Base-by-base conservation (phyloP, 441 rosid genomes). In the Adansonia madagascariensis region DNA sequence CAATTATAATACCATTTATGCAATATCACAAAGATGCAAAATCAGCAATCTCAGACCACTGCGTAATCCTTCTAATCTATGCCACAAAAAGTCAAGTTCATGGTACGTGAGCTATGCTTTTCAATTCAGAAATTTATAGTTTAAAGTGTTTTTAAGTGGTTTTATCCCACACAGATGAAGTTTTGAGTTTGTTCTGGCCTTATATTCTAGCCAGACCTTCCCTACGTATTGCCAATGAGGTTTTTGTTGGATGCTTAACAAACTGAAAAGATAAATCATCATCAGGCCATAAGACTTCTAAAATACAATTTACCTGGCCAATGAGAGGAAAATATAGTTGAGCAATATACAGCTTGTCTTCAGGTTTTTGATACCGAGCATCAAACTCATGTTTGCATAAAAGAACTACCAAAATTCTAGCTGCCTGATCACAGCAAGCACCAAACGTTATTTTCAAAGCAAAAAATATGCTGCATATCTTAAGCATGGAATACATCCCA, bases 371-470 rank as follows among this genome's bases (percentile, higher is more conserved):
- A 85, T 97, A 97, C 77, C 98, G 98, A 82, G 91, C 91, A 86
- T 97, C 99, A 85, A 91, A 97, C 80, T 94, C 98, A 81, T 94
- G 98, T 88, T 97, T 97, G 91, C 99, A 97, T 60, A 94, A 83
- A 71, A 97, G 94, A 77, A 93, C 89, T 60, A 94, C 99, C 77
- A 97, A 85, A 76, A 93, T 89, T 86, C 99, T 90, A 82, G 99
- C 98, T 71, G 98, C 99, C 99, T 92, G 79, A 78, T 82, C 74
- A 80, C 68, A 77, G 8, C 64, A 18, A 72, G 47, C 73, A 82
- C 73, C 35, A 78, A 49, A 60, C 66, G 77, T 84, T 73, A 67
- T 63, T 4, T 11, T 63, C 27, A 73, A 49, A 67, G 61, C 44
- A 69, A 65, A 75, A 50, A 39, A 53, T 22, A 75, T 74, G 55